These are phyloP conservation scores for Vigna angularis DNA, from an alignment of 306 rosid genomes.

Conservation along the genomic window DNA sequence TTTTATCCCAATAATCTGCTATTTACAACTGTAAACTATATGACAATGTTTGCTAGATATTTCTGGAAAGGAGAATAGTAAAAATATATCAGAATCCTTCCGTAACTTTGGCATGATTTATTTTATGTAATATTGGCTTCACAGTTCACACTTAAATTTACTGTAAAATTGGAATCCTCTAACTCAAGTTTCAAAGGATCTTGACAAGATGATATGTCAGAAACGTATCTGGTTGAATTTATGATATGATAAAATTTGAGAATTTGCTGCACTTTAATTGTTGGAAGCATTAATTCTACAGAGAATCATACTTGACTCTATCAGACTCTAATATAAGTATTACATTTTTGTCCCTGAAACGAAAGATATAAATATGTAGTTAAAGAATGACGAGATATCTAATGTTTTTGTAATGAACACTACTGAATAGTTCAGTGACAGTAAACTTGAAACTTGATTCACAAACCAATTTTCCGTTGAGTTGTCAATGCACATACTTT, in stretches of 20 bases:
- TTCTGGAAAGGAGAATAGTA: background rate
- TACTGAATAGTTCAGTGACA: slow-evolving; percentile 12
- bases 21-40: too few species aligned
- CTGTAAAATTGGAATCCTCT: background rate
- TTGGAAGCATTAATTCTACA: background rate
- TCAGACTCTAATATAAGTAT: background rate
- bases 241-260: slow-evolving; percentile 1
- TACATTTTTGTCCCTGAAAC: background rate
- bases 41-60: too few species aligned
- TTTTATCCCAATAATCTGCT: too few species aligned
- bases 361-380: background rate
- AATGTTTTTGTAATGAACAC: too few species aligned
- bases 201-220: background rate
- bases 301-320: background rate
- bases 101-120: background rate
- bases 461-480: background rate
- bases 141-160: background rate
- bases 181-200: background rate
- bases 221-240: slow-evolving; percentile 13
- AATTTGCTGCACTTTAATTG: background rate
- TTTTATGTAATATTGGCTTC: background rate
- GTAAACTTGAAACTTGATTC: slow-evolving; percentile 2
- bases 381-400: background rate
- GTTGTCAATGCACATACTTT: background rate
- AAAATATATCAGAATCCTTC: background rate